These are phyloP conservation scores for Phytophthora crassamura DNA, from an alignment of 352 stramenopile species.

Conservation along the genomic window DNA sequence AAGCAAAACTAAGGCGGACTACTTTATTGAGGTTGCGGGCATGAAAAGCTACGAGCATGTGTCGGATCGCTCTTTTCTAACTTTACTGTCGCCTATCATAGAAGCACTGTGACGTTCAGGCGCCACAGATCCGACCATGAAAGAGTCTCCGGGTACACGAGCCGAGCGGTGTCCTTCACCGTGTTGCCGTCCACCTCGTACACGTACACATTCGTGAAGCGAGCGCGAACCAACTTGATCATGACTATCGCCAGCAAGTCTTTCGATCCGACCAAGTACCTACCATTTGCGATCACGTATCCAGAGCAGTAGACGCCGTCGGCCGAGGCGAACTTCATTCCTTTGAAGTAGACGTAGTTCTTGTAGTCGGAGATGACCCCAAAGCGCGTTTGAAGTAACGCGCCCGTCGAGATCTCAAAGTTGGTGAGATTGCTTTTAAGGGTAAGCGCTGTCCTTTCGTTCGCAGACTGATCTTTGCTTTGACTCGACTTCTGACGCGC, in stretches of 20 bases:
- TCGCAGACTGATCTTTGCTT: neutral
- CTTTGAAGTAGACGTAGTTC: conserved; percentile 35
- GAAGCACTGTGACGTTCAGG: conserved; percentile 24
- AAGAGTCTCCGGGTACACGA: conserved; percentile 30
- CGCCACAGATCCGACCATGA: too few relatives aligned
- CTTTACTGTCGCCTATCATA: neutral
- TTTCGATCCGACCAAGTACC: conserved; percentile 32
- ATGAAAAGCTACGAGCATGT: too few relatives aligned
- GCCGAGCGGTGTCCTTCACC: conserved; percentile 26
- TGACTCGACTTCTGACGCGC: neutral
- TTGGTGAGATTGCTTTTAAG: conserved; percentile 11
- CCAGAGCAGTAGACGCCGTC: conserved; percentile 36
- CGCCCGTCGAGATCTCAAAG: conserved; percentile 25
- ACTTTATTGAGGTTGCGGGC: too few relatives aligned
- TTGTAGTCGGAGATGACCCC: conserved; percentile 35
- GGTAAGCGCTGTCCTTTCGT: neutral
- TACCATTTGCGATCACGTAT: conserved; percentile 37
- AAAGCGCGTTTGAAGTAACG: conserved; percentile 18
- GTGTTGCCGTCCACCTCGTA: conserved; percentile 36
- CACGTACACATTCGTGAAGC: conserved; percentile 29
- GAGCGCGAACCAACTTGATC: conserved; percentile 31
- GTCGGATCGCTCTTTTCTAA: too few relatives aligned
- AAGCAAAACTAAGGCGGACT: too few relatives aligned
- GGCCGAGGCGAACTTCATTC: conserved; percentile 35
- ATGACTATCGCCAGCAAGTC: conserved; percentile 27